Base-by-base conservation (phyloP, 2,329 filamentous ascomycete species). In the Lecanoromycetidae sp. region DNA sequence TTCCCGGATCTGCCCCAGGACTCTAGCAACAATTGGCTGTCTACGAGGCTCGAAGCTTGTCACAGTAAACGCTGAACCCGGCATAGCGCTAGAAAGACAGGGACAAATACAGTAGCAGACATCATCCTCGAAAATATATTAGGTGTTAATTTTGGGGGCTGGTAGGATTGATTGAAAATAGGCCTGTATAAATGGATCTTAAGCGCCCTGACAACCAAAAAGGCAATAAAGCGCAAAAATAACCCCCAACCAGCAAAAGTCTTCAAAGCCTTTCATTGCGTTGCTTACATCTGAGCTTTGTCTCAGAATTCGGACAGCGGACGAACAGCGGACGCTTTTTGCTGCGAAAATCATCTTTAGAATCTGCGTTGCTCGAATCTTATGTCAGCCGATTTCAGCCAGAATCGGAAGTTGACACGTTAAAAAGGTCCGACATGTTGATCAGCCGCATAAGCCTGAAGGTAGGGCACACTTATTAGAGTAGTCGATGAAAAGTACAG, bases 1-100 rank as follows among this genome's bases (percentile, higher is more conserved):
- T 26, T 44, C 40, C 19, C 27, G 34, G 41, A 45, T 49, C 46
- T 49, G 34, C 35, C 32, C 22, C 39, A 40, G 15, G 30, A 22
- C n/a, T n/a, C n/a, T n/a, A n/a, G n/a, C n/a, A n/a, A n/a, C n/a
- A 27, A 44, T 25, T 49, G 46, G 40, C 41, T 49, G 23, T 26
- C 46, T 12, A 37, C 29, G n/a, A 48, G 40, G 41, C 41, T 35
- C 32, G 47, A 39, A 25, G 37, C 15, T 35, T 35, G 20, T 17
- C 30, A 29, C 20, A 33, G 15, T 19, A 34, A 32, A 39, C 27
- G 15, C 34, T 40, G 5, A 20, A 47, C 27, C 13, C 25, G 37
- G 29, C 7, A 41, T 45, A 49, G 40, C 40, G 34, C 33, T 9
- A 19, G 13, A 15, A 37, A 15, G 44, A 19, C 6, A 12, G 20